Conservation (phyloP, 257 asterid species). For the Agastache rugosa region DNA sequence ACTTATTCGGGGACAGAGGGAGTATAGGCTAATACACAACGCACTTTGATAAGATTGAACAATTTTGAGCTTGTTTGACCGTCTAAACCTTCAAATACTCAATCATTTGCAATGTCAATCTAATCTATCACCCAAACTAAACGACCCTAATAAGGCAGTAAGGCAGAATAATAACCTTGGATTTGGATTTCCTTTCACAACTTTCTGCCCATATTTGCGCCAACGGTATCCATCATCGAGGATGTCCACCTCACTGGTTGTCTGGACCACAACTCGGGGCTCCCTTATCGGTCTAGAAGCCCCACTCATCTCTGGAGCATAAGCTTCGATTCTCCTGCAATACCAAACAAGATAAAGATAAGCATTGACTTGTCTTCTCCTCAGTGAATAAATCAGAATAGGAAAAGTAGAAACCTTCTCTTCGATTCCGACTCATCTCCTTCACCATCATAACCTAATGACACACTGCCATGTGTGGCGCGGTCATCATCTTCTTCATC, state of each 20-base stretch:
- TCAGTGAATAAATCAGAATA: constrained; percentile 2
- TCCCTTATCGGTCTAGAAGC: constrained; percentile 75
- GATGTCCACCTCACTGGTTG: constrained; percentile 90
- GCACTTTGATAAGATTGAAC: no score
- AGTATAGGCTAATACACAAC: no score
- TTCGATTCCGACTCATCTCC: constrained; percentile 86
- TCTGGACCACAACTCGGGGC: constrained; percentile 92
- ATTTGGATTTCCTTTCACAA: constrained; percentile 94
- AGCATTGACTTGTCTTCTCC: neutral
- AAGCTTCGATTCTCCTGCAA: constrained; percentile 60
- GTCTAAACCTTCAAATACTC: no score
- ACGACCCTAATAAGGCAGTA: neutral
- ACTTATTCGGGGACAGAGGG: no score
- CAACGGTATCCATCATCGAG: constrained; percentile 94
- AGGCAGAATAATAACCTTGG: constrained; percentile 70
- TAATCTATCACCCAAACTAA: no score
- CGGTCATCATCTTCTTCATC: constrained; percentile 73
- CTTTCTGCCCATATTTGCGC: constrained; percentile 97
- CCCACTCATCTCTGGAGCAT: constrained; percentile 54
- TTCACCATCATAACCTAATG: constrained; percentile 74
- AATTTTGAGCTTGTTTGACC: no score
- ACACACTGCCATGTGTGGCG: constrained; percentile 65
- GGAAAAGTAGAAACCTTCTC: constrained; percentile 60
- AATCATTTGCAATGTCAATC: no score
- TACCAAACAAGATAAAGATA: constrained; percentile 11